Base-by-base conservation (phyloP, 1,139 yeast species). In the Kluyveromyces marxianus region DNA sequence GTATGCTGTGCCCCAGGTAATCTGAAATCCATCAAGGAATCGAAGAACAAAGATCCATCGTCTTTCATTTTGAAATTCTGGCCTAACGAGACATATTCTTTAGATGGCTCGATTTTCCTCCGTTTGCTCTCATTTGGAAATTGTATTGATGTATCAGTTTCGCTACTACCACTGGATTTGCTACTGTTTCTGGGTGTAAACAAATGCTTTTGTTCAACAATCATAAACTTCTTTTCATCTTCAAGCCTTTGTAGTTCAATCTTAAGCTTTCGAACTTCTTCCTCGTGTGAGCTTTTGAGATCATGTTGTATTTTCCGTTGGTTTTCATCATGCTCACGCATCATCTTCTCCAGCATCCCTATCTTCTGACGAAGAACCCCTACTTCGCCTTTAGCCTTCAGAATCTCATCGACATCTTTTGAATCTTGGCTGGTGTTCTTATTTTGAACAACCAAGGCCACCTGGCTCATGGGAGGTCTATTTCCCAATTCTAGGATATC, bases 321-420 rank as follows among this genome's bases (percentile, higher is more conserved):
- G 7, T 32, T 34, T 25, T 44, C 44, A 10, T 35, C 32, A 14
- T 63, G 67, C 5, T 51, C 53, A 7, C 55, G 54, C 30, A 49
- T 56, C 24, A 55, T 72, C 30, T 63, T 62, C 44, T 76, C 77
- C 7, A 76, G 57, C 43, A 74, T 73, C 24, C 72, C 67, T 41
- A 86, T 65, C 55, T 83, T 86, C 24, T 83, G 79, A 48, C 90
- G 69, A 26, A 88, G 69, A 35, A 87, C 81, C 7, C 94, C 81
- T 30, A 84, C 79, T 57, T 88, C 95, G 3, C 96, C 96, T 52
- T 75, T 81, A 0, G 88, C 81, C 35, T 70, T 69, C 50, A 70
- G 70, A 8, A 79, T 53, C 21, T 48, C 37, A 24, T 35, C 43
- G 14, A 4, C 21, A 14, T 14, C 21, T 14, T 14, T 14, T 14